Percentiles rank a stretch among this genome's conserved stretches.
Evolutionary conservation across 2,329 filamentous ascomycete genomes (phyloP).

Genomic region (Trichoderma lentiforme): DNA sequence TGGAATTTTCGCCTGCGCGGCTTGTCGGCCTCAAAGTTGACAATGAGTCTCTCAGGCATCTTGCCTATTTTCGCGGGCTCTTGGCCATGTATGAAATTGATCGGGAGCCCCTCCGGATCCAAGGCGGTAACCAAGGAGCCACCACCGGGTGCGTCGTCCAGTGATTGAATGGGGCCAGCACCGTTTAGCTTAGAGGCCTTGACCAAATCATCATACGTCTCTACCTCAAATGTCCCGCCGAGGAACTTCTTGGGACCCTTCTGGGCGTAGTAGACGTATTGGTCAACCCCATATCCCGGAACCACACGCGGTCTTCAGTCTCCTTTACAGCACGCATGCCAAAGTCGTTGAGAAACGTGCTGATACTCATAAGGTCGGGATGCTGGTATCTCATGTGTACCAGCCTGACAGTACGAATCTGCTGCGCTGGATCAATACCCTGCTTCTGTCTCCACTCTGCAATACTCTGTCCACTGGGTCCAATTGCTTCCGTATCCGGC

Average conservation of each 20-base stretch:
- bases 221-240: conserved; percentile 18
- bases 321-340: conserved; percentile 17
- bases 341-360: conserved; percentile 17
- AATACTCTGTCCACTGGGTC: not conserved
- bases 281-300: conserved; percentile 18
- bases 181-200: conserved; percentile 7
- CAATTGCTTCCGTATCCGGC: conserved; percentile 6
- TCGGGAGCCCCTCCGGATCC: conserved; percentile 16
- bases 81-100: conserved; percentile 4
- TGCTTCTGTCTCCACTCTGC: conserved; percentile 1
- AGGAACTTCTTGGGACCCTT: conserved; percentile 15
- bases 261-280: conserved; percentile 18
- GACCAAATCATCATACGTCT: conserved; percentile 15
- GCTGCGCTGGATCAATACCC: conserved; percentile 6
- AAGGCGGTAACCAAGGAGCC: conserved; percentile 16
- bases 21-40: not conserved
- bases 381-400: conserved; percentile 21
- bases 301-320: conserved; percentile 14
- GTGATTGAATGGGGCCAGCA: not conserved
- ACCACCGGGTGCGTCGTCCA: conserved; percentile 19
- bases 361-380: conserved; percentile 10
- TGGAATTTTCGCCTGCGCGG: not conserved
- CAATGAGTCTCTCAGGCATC: not conserved
- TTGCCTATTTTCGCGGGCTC: not conserved
- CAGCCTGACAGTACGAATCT: conserved; percentile 16